Percentiles rank a stretch among this genome's conserved stretches.
phyloP scores from a whole-genome alignment of 805 yeast species.

The Suhomyces pyralidae region DNA sequence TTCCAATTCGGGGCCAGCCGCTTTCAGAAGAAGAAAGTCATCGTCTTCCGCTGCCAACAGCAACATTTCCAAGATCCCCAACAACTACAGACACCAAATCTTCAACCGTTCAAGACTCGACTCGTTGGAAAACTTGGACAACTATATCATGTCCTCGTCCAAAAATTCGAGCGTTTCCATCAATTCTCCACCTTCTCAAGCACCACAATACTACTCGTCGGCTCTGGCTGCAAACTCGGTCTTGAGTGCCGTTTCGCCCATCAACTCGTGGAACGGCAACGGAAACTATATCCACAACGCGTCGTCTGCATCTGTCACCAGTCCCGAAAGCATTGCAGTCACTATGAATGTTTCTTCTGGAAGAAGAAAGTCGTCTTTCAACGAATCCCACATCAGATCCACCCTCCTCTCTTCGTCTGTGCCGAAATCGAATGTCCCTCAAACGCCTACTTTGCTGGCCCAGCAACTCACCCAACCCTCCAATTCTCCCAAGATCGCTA shows the following conservation, averaged over 20 bases:
- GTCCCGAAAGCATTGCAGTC: conserved; percentile 8
- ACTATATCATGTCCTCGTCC: conserved; percentile 40
- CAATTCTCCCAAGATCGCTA: conserved; percentile 10
- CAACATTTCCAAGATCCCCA: conserved; percentile 16
- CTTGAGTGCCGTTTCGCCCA: conserved; percentile 21
- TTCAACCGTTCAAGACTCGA: conserved; percentile 40
- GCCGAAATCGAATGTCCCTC: conserved; percentile 8
- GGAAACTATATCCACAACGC: conserved; percentile 11
- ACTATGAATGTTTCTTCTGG: conserved; percentile 4
- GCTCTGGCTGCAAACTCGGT: conserved; percentile 11
- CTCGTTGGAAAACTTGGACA: conserved; percentile 42
- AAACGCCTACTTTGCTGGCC: conserved; percentile 2
- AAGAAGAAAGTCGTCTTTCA: conserved; percentile 40
- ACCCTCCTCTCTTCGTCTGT: conserved; percentile 30
- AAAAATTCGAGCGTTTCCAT: conserved; percentile 33
- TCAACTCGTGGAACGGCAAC: conserved; percentile 21
- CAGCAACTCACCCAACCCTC: conserved; percentile 1
- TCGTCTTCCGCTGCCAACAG: conserved; percentile 22
- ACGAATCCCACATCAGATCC: conserved; percentile 43
- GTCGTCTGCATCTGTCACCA: conserved; percentile 5
- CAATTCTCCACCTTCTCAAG: conserved; percentile 32
- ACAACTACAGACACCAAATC: conserved; percentile 27
- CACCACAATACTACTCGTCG: conserved; percentile 5
- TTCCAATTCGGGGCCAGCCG: conserved; percentile 6
- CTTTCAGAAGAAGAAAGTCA: conserved; percentile 22